Conservation (phyloP, 495 filamentous ascomycete species). For the Astrocystis sublimbata region DNA sequence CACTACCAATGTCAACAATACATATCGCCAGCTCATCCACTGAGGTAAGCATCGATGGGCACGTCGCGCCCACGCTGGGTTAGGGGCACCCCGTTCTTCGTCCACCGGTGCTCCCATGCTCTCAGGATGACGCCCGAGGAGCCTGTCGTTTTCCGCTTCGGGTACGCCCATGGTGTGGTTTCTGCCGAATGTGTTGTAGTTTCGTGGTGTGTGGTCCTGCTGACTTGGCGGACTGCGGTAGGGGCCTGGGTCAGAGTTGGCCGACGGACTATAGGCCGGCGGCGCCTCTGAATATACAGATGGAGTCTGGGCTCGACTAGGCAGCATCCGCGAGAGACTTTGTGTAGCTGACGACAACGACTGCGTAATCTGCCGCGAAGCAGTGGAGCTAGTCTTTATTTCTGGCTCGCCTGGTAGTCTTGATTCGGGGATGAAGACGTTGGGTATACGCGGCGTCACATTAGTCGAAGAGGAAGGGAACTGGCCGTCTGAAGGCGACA, state of each 20-base stretch:
- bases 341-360: constrained; percentile 29
- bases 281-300: constrained; percentile 45
- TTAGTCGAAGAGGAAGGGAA: constrained; percentile 40
- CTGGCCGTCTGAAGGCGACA: constrained; percentile 48
- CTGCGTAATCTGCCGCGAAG: constrained; percentile 27
- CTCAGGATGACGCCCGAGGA: constrained; percentile 40
- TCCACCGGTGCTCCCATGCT: constrained; percentile 40
- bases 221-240: constrained; percentile 1
- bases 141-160: constrained; percentile 36
- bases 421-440: constrained; percentile 45
- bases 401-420: constrained; percentile 33
- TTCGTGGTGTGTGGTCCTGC: constrained; percentile 21
- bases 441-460: constrained; percentile 39
- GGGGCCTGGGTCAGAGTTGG: constrained; percentile 30
- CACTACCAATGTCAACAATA: constrained; percentile 28
- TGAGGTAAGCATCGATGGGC: constrained; percentile 30
- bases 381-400: constrained; percentile 41
- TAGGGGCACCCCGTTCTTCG: constrained; percentile 17
- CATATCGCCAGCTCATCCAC: constrained; percentile 28
- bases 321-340: constrained; percentile 4
- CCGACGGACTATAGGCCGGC: constrained; percentile 48
- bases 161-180: constrained; percentile 35
- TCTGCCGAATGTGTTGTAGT: constrained; percentile 44
- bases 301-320: constrained; percentile 19
- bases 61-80: constrained; percentile 35